Conservation (phyloP, 257 asterid species). For the Thymus quinquecostatus region DNA sequence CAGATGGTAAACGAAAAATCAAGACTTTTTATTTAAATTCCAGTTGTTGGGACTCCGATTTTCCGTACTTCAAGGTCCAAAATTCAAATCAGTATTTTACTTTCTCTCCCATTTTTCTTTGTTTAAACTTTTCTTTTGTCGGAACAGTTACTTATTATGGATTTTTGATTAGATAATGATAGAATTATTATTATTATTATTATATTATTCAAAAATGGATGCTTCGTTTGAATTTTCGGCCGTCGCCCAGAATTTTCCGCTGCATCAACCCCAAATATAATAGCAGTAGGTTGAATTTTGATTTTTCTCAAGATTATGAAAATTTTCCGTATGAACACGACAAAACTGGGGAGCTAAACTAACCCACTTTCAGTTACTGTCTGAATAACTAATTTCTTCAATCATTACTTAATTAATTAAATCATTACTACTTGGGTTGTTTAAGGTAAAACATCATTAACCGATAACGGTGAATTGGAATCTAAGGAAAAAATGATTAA, state of each 20-base stretch:
- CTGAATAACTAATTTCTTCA: not conserved
- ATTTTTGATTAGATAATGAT: too few relatives aligned
- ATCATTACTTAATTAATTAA: too few relatives aligned
- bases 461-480: too few relatives aligned
- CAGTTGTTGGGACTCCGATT: not conserved
- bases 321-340: not conserved
- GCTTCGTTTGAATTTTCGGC: slow-evolving; percentile 40
- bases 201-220: not conserved
- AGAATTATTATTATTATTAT: too few relatives aligned
- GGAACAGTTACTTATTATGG: not conserved
- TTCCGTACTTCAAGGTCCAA: slow-evolving; percentile 8
- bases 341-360: not conserved
- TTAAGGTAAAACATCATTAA: too few relatives aligned
- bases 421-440: too few relatives aligned
- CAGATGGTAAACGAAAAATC: not conserved
- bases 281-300: not conserved
- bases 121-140: not conserved
- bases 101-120: not conserved
- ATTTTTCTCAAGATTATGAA: too few relatives aligned
- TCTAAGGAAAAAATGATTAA: too few relatives aligned
- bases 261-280: not conserved
- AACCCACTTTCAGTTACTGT: not conserved
- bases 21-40: not conserved
- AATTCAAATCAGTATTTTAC: not conserved
- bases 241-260: slow-evolving; percentile 31